These are phyloP conservation scores for Ligustrum vulgare DNA, from an alignment of 257 asterid genomes.

Conservation along the genomic window DNA sequence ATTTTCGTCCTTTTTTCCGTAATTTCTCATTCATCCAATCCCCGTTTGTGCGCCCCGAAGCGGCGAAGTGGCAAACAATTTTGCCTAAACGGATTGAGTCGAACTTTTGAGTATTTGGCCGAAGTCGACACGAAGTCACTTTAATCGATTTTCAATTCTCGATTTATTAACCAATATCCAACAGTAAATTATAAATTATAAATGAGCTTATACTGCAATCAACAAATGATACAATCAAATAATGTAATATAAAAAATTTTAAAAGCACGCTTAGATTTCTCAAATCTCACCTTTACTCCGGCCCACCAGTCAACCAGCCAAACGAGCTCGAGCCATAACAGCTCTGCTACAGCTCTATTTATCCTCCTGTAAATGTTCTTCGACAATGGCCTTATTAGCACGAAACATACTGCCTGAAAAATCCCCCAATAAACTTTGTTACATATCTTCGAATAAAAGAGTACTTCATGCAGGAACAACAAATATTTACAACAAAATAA, in stretches of 20 bases:
- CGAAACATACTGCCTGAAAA: conserved; percentile 68
- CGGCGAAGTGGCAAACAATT: too few relatives aligned
- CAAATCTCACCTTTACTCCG: conserved; percentile 65
- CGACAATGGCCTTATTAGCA: conserved; percentile 69
- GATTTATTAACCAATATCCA: too few relatives aligned
- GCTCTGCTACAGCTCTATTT: conserved; percentile 74
- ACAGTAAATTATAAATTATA: too few relatives aligned
- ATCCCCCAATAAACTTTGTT: background rate
- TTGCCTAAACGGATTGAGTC: too few relatives aligned
- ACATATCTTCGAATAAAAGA: background rate
- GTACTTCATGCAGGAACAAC: background rate
- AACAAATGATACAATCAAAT: background rate
- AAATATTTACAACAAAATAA: background rate
- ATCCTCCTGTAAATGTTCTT: conserved; percentile 84
- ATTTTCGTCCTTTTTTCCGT: too few relatives aligned
- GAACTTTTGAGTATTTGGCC: too few relatives aligned
- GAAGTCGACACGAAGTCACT: too few relatives aligned
- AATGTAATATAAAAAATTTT: background rate
- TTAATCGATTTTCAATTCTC: too few relatives aligned
- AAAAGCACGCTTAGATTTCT: background rate
- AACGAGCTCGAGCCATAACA: conserved; percentile 93
- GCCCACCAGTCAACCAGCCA: conserved; percentile 99
- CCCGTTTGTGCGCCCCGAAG: too few relatives aligned
- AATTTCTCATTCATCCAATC: too few relatives aligned
- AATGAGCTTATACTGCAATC: too few relatives aligned